phyloP scores from a whole-genome alignment of 768 basidiomycete species.

The Termitomyces sp. region DNA sequence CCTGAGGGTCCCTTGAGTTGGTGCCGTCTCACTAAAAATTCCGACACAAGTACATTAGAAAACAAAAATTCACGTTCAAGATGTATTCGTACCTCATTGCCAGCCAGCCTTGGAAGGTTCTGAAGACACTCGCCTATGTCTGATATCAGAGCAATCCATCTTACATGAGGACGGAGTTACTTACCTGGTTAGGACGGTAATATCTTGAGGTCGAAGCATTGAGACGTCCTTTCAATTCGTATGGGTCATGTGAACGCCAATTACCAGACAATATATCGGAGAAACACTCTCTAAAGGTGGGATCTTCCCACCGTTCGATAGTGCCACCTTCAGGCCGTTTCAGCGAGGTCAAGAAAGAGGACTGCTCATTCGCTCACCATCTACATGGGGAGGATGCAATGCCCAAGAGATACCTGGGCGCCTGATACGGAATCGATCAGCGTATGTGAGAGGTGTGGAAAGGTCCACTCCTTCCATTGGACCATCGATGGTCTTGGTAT shows the following conservation, averaged over 20 bases:
- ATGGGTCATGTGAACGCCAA: constrained; percentile 65
- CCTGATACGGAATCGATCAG: constrained; percentile 70
- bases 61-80: not conserved
- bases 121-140: constrained; percentile 40
- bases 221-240: constrained; percentile 53
- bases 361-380: constrained; percentile 25
- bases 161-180: not conserved
- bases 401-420: constrained; percentile 58
- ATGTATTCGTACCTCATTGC: constrained; percentile 46
- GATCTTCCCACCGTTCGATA: constrained; percentile 74
- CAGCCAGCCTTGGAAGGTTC: constrained; percentile 77
- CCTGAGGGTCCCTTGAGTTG: constrained; percentile 61
- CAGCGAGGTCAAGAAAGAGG: not conserved
- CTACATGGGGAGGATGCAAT: constrained; percentile 36
- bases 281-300: constrained; percentile 52
- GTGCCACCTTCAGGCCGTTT: constrained; percentile 45
- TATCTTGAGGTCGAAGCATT: constrained; percentile 61
- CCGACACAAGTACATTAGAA: not conserved
- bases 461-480: constrained; percentile 51
- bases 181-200: constrained; percentile 45
- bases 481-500: constrained; percentile 26
- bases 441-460: constrained; percentile 58
- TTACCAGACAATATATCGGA: constrained; percentile 52
- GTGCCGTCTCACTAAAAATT: constrained; percentile 49
- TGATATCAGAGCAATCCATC: not conserved